Evolutionary conservation across 305 asterid genomes (phyloP).

Genomic region (Rubia occidens): DNA sequence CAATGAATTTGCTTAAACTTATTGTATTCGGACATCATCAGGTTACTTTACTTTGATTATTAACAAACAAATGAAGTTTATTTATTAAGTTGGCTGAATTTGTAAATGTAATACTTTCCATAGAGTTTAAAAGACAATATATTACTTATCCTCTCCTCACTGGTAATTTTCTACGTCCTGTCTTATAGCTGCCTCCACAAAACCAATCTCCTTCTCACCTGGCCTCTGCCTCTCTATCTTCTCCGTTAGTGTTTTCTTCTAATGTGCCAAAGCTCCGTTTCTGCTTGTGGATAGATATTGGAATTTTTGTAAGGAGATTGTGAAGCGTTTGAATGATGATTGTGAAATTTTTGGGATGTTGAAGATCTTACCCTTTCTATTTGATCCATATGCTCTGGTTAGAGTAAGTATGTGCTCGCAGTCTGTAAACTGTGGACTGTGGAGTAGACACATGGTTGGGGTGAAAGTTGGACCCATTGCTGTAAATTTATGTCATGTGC

Average conservation of each 20-base stretch:
- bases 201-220: not conserved
- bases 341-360: not conserved
- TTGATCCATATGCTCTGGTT: not conserved
- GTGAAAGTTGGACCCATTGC: not conserved
- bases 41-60: not conserved
- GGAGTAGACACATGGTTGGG: not conserved
- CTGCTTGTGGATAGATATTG: not conserved
- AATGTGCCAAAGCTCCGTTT: not conserved
- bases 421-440: not conserved
- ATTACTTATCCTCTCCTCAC: constrained; percentile 1
- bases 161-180: not conserved
- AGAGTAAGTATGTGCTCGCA: not conserved
- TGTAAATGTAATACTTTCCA: not conserved
- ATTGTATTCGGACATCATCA: not conserved
- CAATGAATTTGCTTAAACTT: not conserved
- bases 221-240: not conserved
- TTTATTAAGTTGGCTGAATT: not conserved
- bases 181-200: not conserved
- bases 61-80: not conserved
- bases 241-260: not conserved
- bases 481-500: not conserved
- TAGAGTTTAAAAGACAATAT: not conserved
- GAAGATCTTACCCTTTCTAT: not conserved
- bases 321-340: not conserved
- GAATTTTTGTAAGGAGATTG: not conserved